Evolutionary conservation across 2,329 filamentous ascomycete genomes (phyloP).

Genomic region (Aspergillus versicolor): DNA sequence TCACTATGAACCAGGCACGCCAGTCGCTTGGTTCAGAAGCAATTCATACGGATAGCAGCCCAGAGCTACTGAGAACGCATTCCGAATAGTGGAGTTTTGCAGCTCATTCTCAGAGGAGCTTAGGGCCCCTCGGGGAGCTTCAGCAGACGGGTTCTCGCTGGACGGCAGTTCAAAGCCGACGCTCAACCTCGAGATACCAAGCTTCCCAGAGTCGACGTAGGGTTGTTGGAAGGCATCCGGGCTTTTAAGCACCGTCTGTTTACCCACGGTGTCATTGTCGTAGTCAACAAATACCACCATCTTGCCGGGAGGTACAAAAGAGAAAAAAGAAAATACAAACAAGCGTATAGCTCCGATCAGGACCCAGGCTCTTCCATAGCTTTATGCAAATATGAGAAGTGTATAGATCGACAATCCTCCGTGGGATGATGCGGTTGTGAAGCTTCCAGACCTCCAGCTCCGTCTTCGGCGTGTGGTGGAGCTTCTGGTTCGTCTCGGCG

Average conservation of each 20-base stretch:
- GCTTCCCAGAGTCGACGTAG: constrained; percentile 23
- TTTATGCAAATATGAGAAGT: constrained; percentile 2
- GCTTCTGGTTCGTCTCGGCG: constrained; percentile 19
- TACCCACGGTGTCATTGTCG: constrained; percentile 38
- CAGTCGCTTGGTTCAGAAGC: constrained; percentile 16
- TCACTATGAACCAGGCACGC: constrained; percentile 11
- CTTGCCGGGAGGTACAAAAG: constrained; percentile 19
- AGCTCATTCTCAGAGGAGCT: constrained; percentile 4
- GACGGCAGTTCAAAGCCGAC: constrained; percentile 10
- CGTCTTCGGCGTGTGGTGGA: constrained; percentile 26
- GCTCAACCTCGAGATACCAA: constrained; percentile 19
- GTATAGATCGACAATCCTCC: neutral
- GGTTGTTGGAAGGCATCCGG: constrained; percentile 16
- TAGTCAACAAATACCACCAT: constrained; percentile 53
- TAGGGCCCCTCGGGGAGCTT: neutral
- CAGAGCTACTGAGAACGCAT: constrained; percentile 43
- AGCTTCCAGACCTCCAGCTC: constrained; percentile 21
- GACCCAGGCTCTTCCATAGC: constrained; percentile 16
- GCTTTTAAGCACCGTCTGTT: constrained; percentile 19
- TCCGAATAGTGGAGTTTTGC: constrained; percentile 27
- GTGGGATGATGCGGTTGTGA: constrained; percentile 30
- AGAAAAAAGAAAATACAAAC: neutral
- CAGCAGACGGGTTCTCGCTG: constrained; percentile 10
- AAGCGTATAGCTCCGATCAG: constrained; percentile 5
- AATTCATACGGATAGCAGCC: constrained; percentile 50